These are phyloP conservation scores for Talaromyces nanjingensis DNA, from an alignment of 495 filamentous ascomycete species.

Conservation along the genomic window DNA sequence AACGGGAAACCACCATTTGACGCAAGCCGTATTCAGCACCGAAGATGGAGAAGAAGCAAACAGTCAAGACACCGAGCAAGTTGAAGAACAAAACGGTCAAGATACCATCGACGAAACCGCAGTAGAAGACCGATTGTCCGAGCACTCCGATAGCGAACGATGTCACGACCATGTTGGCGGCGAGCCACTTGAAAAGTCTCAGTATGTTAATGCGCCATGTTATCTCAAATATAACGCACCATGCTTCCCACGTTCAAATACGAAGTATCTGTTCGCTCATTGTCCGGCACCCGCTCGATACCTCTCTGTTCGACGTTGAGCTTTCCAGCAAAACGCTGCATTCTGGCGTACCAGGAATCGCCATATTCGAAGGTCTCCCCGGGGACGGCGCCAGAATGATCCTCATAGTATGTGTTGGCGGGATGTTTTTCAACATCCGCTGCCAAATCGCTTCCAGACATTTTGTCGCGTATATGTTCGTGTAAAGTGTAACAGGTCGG, in stretches of 20 bases:
- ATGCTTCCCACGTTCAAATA: constrained; percentile 66
- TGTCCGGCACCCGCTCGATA: constrained; percentile 70
- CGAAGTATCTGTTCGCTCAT: constrained; percentile 62
- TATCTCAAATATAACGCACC: constrained; percentile 41
- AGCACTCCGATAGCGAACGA: constrained; percentile 77
- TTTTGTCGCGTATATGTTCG: constrained; percentile 2
- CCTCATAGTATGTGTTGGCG: constrained; percentile 33
- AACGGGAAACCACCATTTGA: constrained; percentile 81
- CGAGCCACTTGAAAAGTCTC: constrained; percentile 56
- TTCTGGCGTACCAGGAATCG: constrained; percentile 53
- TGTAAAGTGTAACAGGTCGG: background rate
- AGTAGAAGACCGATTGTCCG: constrained; percentile 55
- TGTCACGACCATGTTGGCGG: constrained; percentile 77
- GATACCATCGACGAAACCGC: constrained; percentile 73
- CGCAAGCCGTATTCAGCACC: constrained; percentile 71
- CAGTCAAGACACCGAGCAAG: constrained; percentile 62
- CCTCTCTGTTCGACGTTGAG: constrained; percentile 72
- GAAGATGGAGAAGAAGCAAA: constrained; percentile 75
- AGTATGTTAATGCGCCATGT: constrained; percentile 3
- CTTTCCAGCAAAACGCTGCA: constrained; percentile 62
- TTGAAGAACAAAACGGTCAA: constrained; percentile 76
- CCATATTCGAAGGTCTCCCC: constrained; percentile 58
- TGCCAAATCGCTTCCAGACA: constrained; percentile 19
- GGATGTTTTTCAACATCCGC: constrained; percentile 36
- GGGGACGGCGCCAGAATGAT: constrained; percentile 51